phyloP scores from a whole-genome alignment of 1,284 basidiomycete species.

The Cystobasidium sp. region DNA sequence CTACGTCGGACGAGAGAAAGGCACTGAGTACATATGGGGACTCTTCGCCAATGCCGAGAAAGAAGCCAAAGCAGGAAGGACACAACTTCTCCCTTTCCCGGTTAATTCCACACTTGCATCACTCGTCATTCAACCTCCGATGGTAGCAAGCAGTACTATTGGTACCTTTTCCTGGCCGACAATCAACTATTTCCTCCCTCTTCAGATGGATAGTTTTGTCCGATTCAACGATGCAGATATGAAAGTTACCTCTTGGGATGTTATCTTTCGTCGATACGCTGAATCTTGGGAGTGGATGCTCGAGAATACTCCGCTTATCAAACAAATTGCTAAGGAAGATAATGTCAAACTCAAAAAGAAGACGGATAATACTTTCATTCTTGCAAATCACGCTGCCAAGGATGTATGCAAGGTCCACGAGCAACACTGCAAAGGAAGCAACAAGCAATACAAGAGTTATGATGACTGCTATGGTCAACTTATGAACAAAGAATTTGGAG shows the following conservation, averaged over 20 bases:
- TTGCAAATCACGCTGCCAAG: slow-evolving; percentile 2
- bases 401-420: slow-evolving; percentile 6
- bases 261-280: neutral
- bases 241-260: neutral
- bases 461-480: neutral
- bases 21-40: no score
- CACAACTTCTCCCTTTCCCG: no score
- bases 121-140: no score
- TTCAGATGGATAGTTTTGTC: neutral
- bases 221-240: slow-evolving; percentile 7
- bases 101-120: no score
- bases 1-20: no score
- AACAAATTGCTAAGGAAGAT: slow-evolving; percentile 9
- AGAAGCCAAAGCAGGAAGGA: no score
- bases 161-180: no score
- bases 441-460: neutral
- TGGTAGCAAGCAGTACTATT: no score
- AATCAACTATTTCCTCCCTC: slow-evolving; percentile 16
- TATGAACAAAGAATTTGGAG: neutral
- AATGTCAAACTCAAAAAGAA: neutral
- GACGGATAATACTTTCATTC: neutral
- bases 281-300: slow-evolving; percentile 1
- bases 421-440: neutral
- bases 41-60: no score
- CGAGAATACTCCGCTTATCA: neutral